Evolutionary conservation across 345 rosid species (phyloP).

Genomic region (Eucalyptus regnans): DNA sequence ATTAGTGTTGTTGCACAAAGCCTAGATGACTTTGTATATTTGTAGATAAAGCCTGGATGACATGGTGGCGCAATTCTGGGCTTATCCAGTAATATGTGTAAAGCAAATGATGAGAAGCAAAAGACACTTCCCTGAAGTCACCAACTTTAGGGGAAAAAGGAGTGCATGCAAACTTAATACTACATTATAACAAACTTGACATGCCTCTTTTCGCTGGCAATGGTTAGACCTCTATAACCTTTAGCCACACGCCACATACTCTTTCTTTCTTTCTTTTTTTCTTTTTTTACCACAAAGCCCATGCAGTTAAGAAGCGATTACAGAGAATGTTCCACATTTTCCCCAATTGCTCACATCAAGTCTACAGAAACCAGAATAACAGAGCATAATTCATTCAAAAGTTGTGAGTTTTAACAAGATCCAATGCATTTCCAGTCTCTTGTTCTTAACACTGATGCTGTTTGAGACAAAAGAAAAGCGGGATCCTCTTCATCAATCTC

Average conservation of each 20-base stretch:
- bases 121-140: not conserved
- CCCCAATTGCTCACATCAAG: not conserved
- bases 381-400: not conserved
- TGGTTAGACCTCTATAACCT: not conserved
- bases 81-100: not conserved
- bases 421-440: not conserved
- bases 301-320: accelerated
- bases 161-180: not conserved
- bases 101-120: not conserved
- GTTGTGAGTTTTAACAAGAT: not conserved
- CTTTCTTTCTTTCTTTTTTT: not conserved
- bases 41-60: not conserved
- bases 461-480: not conserved
- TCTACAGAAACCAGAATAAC: not conserved
- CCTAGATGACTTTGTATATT: not conserved
- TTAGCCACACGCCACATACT: not conserved
- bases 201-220: not conserved
- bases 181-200: not conserved
- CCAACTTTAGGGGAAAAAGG: not conserved
- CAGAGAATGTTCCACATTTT: not conserved
- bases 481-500: not conserved
- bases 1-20: not conserved
- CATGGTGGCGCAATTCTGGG: not conserved
- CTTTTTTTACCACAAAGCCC: not conserved
- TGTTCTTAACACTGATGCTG: not conserved